A percentile compares a stretch with the other conserved stretches of the same genome.
phyloP scores from a whole-genome alignment of 768 basidiomycete species.

The Boletus sp. region DNA sequence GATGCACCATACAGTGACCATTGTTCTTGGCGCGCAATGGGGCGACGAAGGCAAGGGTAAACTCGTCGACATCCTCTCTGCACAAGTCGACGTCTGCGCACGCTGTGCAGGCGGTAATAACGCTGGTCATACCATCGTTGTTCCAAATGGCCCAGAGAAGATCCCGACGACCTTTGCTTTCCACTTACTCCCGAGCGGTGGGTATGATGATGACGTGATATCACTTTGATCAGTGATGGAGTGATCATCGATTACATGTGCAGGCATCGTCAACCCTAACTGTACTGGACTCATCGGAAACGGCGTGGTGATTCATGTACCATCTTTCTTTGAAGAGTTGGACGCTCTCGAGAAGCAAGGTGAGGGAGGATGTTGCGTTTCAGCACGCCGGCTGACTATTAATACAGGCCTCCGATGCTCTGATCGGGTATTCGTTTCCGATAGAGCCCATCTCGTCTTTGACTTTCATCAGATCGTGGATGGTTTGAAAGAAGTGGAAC shows the following conservation, averaged over 20 bases:
- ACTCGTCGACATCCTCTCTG: conserved; percentile 93
- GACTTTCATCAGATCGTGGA: conserved; percentile 99
- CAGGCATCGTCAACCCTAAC: conserved; percentile 36
- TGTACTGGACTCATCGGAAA: conserved; percentile 89
- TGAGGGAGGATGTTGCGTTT: conserved; percentile 27
- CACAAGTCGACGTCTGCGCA: conserved; percentile 87
- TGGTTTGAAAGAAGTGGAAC: conserved; percentile 95
- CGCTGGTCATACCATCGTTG: conserved; percentile 97
- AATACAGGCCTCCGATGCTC: conserved; percentile 78
- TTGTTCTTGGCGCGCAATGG: conserved; percentile 88
- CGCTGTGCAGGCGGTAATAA: conserved; percentile 99
- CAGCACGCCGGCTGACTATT: conserved; percentile 1
- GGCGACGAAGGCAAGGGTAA: conserved; percentile 95
- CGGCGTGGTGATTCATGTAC: conserved; percentile 95
- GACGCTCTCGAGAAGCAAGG: conserved; percentile 85
- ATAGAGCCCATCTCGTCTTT: conserved; percentile 95
- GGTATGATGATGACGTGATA: conserved; percentile 2
- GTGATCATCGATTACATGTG: neutral
- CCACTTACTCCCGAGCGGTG: conserved; percentile 92
- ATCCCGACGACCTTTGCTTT: conserved; percentile 88
- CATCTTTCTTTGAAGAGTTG: conserved; percentile 92
- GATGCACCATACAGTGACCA: conserved; percentile 45
- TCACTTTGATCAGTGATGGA: neutral
- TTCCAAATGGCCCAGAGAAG: conserved; percentile 63
- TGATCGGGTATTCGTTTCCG: conserved; percentile 86